A percentile compares a stretch with the other conserved stretches of the same genome.
phyloP scores from a whole-genome alignment of 2,329 filamentous ascomycete species.

The Fusarium caatingaense region DNA sequence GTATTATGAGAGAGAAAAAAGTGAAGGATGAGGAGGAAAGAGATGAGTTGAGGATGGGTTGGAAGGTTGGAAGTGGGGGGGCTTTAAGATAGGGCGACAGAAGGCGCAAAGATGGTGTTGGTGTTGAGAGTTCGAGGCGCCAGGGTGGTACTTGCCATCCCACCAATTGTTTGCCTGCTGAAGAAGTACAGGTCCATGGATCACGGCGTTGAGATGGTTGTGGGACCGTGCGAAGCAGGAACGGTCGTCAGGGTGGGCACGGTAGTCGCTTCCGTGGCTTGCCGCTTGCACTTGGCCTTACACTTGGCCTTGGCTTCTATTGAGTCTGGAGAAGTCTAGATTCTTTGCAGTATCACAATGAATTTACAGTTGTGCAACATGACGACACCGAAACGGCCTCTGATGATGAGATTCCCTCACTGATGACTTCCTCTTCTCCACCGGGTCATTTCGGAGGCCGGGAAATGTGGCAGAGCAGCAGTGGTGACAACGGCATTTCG shows the following conservation, averaged over 20 bases:
- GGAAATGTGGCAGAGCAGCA: constrained; percentile 2
- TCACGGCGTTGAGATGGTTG: constrained; percentile 28
- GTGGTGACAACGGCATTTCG: constrained; percentile 20
- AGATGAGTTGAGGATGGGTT: constrained; percentile 10
- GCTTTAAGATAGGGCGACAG: constrained; percentile 21
- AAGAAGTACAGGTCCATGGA: constrained; percentile 13
- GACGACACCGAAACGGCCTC: background rate
- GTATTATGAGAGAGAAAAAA: constrained; percentile 17
- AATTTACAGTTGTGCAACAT: background rate
- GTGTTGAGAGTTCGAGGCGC: constrained; percentile 35
- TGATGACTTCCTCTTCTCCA: background rate
- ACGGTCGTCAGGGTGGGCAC: constrained; percentile 37
- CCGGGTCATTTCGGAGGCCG: constrained; percentile 35
- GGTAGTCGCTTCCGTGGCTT: constrained; percentile 28
- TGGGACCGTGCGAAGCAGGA: constrained; percentile 33
- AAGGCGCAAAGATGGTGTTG: constrained; percentile 27
- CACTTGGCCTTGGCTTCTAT: background rate
- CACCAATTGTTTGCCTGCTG: background rate
- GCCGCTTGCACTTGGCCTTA: constrained; percentile 4
- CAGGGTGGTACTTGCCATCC: constrained; percentile 16
- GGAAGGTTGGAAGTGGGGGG: constrained; percentile 37
- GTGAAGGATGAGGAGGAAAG: constrained; percentile 13
- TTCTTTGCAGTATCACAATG: background rate
- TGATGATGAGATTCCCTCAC: too few species aligned
- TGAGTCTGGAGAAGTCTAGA: constrained; percentile 1